Evolutionary conservation across 1,284 basidiomycete species (phyloP), one percentile per base, ranked within the genome.

Genomic region (Cryptococcus jaspeensis): DNA sequence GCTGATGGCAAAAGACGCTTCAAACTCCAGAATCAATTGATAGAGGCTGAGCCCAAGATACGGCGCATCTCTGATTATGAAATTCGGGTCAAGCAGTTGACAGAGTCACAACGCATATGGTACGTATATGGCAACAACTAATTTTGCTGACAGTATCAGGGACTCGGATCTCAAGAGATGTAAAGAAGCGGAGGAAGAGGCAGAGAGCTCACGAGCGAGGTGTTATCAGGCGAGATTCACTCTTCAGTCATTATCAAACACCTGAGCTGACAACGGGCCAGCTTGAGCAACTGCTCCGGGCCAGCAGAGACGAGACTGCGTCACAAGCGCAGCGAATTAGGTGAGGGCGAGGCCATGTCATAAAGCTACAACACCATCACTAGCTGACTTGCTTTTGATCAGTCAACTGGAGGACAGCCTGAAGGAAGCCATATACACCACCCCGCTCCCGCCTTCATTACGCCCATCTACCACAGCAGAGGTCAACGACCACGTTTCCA

Each of bases 11-110:
- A 20, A 23, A 71, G 70, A 43, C 70, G 72, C 2, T 74, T 72
- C 59, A 66, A 68, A 22, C 58, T 75, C 13, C 67, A 74, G 53
- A 69, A 66, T 40, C 66, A 70, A 52, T 49, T 73, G 47, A 63
- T 65, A n/a, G 72, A 74, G 43, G 62, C 61, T 8, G 58, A 55
- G 40, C 72, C 73, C 0, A 73, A 71, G 54, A 64, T 75, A 12
- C 56, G 61, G 25, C 73, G 70, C 44, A 68, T 75, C n/a, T 62
- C 63, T 20, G 73, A 75, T 54, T 74, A 70, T 47, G 71, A 75
- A 52, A 59, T 57, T 16, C 60, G 72, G n/a, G 72, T 71, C 56
- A 67, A 71, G 61, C 73, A 75, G 56, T 55, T 75, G 40, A 69
- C 62, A 2, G 67, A 71, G 23, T 55, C 62, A 25, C 72, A 74